These are phyloP conservation scores for Peronosclerospora sorghi DNA, from an alignment of 352 stramenopile species.

Conservation along the genomic window DNA sequence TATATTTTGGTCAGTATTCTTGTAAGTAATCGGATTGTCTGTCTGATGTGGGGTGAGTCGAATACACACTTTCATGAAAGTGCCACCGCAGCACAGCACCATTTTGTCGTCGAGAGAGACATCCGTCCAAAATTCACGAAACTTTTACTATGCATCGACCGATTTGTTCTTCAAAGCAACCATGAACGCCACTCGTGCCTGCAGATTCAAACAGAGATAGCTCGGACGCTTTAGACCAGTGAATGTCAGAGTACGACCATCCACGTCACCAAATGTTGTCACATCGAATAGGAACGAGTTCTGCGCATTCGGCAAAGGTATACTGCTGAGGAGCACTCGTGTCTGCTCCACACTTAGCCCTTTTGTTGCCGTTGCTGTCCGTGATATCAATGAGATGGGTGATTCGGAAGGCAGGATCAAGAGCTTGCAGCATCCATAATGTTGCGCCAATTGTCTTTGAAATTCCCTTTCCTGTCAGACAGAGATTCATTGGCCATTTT, in stretches of 20 bases:
- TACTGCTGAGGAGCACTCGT: not conserved
- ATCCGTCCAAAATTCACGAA: not conserved
- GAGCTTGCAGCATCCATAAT: conserved; percentile 1
- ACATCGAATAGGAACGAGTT: conserved; percentile 7
- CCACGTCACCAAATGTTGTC: conserved; percentile 11
- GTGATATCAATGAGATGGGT: not conserved
- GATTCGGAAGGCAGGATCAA: not conserved
- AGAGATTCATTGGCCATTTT: too few species aligned
- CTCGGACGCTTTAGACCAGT: conserved; percentile 6
- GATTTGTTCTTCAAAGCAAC: not conserved
- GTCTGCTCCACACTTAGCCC: conserved; percentile 1
- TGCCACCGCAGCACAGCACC: too few species aligned
- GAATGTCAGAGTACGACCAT: conserved; percentile 2
- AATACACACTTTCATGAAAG: too few species aligned
- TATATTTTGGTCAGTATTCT: too few species aligned
- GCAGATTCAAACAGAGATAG: conserved; percentile 9
- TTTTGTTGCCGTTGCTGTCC: not conserved
- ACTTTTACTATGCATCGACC: not conserved
- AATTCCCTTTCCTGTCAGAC: too few species aligned
- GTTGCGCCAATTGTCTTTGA: too few species aligned
- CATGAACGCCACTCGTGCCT: conserved; percentile 1
- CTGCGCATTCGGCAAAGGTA: conserved; percentile 2
- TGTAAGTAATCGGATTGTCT: too few species aligned
- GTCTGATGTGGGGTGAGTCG: too few species aligned
- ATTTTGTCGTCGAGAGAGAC: not conserved